Base-by-base conservation (phyloP, 306 rosid genomes). In the Crotalaria pallida region DNA sequence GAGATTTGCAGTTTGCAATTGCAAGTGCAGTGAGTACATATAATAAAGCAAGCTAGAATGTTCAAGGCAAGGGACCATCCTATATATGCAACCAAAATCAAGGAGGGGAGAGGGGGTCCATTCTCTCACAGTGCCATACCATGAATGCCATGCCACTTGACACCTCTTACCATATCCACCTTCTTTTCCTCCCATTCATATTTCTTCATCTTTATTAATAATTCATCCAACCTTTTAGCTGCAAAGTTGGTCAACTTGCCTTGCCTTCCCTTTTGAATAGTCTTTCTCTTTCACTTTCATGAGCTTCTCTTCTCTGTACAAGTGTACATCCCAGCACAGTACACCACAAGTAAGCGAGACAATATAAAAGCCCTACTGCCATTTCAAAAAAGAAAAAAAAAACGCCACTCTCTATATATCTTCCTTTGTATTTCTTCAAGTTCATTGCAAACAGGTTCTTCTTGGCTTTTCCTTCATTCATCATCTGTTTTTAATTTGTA, bases 151-250 rank as follows among this genome's bases (percentile, higher is more conserved):
- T 15, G 52, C 74, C 52, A 55, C 29, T 40, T 16, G 43, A 23
- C 5, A n/a, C n/a, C n/a, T 40, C 17, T 40, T 12, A 48, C 21
- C 66, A 57, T 57, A 41, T 29, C 71, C 50, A 69, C 73, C 84
- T 63, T 80, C n/a, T n/a, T n/a, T n/a, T n/a, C n/a, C n/a, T n/a
- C n/a, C n/a, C 82, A 51, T 67, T 4, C 40, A 33, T 73, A 75
- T 41, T 4, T 65, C 57, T 67, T 4, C 40, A 26, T 73, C 79
- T 43, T 9, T 69, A 17, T 62, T 44, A 48, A 10, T 38, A 38
- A 38, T 38, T 61, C 69, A 58, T 43, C 74, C 73, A 49, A 73
- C 18, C 72, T 60, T 45, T 45, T 44, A 16, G 18, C 27, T 10
- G 5, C 21, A 61, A 56, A 44, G 44, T 57, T 10, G 33, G 82